A percentile compares a stretch with the other conserved stretches of the same genome.
Conservation (phyloP, 2,329 filamentous ascomycete genomes). For the Xylaria sp. region DNA sequence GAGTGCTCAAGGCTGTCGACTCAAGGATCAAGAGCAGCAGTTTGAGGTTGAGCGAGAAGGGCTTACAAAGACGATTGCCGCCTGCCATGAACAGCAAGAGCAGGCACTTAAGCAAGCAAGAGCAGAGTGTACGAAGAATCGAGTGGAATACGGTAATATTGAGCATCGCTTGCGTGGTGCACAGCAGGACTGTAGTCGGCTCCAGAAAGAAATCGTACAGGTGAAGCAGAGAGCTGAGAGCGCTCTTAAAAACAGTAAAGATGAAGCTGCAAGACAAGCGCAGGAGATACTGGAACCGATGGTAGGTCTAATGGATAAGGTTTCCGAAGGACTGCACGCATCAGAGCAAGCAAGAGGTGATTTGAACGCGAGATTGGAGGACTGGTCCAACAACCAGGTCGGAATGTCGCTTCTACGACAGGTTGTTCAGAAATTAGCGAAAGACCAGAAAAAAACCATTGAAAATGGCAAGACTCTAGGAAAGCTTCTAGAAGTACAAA, state of each 20-base stretch:
- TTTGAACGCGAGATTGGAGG: slow-evolving; percentile 37
- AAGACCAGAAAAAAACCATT: slow-evolving; percentile 34
- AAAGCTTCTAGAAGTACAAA: slow-evolving; percentile 39
- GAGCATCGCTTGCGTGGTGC: slow-evolving; percentile 43
- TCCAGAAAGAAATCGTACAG: slow-evolving; percentile 46
- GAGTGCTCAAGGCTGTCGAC: slow-evolving; percentile 22
- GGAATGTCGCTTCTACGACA: slow-evolving; percentile 38
- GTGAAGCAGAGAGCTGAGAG: slow-evolving; percentile 35
- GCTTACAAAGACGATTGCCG: slow-evolving; percentile 30
- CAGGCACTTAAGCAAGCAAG: slow-evolving; percentile 46
- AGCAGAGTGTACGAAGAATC: slow-evolving; percentile 48
- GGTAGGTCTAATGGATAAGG: slow-evolving; percentile 24
- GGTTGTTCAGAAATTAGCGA: slow-evolving; percentile 36
- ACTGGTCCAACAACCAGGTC: slow-evolving; percentile 40
- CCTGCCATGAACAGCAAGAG: slow-evolving; percentile 35
- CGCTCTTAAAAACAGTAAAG: slow-evolving; percentile 34
- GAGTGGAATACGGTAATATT: slow-evolving; percentile 42
- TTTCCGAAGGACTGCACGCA: slow-evolving; percentile 33
- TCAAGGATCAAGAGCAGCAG: slow-evolving; percentile 35
- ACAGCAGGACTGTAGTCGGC: slow-evolving; percentile 36
- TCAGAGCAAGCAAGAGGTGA: slow-evolving; percentile 31
- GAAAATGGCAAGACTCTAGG: slow-evolving; percentile 37
- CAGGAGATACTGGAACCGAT: slow-evolving; percentile 27
- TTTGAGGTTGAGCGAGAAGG: slow-evolving; percentile 35
- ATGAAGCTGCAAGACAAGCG: slow-evolving; percentile 32